A percentile compares a stretch with the other conserved stretches of the same genome.
These are phyloP conservation scores for Dictyostelium brefeldianum DNA, from an alignment of 78 protist species.

Conservation along the genomic window DNA sequence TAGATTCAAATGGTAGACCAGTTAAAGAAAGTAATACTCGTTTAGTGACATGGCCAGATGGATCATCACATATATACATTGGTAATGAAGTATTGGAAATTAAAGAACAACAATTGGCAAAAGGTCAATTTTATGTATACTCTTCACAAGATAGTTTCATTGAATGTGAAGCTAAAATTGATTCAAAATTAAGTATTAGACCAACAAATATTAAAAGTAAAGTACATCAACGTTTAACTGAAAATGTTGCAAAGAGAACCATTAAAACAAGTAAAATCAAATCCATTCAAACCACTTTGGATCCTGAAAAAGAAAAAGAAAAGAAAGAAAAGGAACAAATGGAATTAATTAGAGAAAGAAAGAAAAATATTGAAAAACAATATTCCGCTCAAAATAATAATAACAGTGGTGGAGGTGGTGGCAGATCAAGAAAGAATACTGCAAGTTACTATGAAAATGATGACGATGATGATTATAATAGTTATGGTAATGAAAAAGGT, in stretches of 20 bases:
- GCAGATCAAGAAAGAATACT: neutral
- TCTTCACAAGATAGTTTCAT: constrained; percentile 54
- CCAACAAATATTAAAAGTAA: constrained; percentile 67
- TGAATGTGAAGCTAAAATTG: constrained; percentile 74
- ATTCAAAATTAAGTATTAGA: constrained; percentile 32
- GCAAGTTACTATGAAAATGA: neutral
- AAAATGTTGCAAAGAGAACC: neutral
- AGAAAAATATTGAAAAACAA: neutral
- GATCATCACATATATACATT: constrained; percentile 74
- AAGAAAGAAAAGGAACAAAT: constrained; percentile 8
- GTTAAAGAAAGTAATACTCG: constrained; percentile 70
- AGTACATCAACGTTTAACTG: constrained; percentile 61
- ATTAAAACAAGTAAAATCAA: constrained; percentile 49
- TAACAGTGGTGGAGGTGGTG: neutral
- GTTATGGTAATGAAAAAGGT: constrained; percentile 26
- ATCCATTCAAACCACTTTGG: constrained; percentile 29
- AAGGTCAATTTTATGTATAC: constrained; percentile 68
- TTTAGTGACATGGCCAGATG: constrained; percentile 69
- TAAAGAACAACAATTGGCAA: constrained; percentile 36
- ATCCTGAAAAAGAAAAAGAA: constrained; percentile 76
- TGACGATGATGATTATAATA: neutral
- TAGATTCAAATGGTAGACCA: constrained; percentile 56
- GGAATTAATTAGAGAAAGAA: neutral
- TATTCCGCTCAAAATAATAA: neutral
- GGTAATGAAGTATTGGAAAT: constrained; percentile 78